phyloP scores from a whole-genome alignment of 2,329 filamentous ascomycete genomes.

The Xylaria polymorpha region DNA sequence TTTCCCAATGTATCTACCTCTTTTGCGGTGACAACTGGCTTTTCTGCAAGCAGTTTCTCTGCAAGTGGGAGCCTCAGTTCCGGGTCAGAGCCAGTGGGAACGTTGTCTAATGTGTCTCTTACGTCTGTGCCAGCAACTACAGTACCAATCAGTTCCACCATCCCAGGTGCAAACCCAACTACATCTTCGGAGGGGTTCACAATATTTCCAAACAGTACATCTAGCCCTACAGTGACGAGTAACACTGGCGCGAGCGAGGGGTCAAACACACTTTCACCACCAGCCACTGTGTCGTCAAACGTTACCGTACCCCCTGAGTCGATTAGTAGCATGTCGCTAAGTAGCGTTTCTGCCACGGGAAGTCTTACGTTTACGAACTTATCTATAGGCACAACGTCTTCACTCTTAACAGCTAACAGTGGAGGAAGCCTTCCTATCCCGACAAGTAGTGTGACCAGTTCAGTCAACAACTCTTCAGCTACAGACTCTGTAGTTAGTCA shows the following conservation, averaged over 20 bases:
- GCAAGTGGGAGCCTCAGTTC: slow-evolving; percentile 5
- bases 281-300: not conserved
- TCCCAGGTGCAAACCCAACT: not conserved
- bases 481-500: slow-evolving; percentile 15
- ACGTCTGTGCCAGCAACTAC: slow-evolving; percentile 3
- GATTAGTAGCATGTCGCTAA: slow-evolving; percentile 32
- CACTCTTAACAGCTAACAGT: slow-evolving; percentile 34
- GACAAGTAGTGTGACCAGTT: slow-evolving; percentile 22
- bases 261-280: not conserved
- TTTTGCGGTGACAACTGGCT: not conserved
- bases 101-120: slow-evolving; percentile 13
- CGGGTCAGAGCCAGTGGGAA: not conserved
- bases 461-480: slow-evolving; percentile 17
- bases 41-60: not conserved
- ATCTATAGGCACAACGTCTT: slow-evolving; percentile 25
- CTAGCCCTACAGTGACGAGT: not conserved
- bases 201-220: not conserved
- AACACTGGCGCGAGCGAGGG: not conserved
- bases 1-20: slow-evolving; percentile 5
- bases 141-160: not conserved
- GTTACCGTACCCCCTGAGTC: not conserved
- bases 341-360: slow-evolving; percentile 45
- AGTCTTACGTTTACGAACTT: slow-evolving; percentile 37
- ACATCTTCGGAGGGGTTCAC: slow-evolving; percentile 9
- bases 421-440: slow-evolving; percentile 23